phyloP scores from a whole-genome alignment of 78 protist species.

The Speleostelium caveatum region DNA sequence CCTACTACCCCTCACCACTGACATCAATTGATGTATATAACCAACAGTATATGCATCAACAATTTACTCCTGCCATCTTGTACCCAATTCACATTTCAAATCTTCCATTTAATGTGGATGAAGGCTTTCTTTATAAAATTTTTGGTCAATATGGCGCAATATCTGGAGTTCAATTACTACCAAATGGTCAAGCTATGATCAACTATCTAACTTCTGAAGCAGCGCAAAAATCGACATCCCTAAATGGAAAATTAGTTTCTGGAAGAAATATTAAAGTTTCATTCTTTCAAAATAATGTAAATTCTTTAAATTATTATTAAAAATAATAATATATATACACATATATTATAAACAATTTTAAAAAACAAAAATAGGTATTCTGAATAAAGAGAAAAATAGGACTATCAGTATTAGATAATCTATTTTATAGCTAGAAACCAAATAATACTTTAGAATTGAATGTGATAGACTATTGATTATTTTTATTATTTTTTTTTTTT shows the following conservation, averaged over 20 bases:
- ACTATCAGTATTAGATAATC: too few species aligned
- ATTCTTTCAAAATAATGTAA: too few species aligned
- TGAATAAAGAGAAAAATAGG: too few species aligned
- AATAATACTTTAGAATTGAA: too few species aligned
- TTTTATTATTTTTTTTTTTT: too few species aligned
- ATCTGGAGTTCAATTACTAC: neutral
- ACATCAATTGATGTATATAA: neutral
- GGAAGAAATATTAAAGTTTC: conserved; percentile 37
- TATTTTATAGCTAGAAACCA: too few species aligned
- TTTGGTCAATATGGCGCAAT: conserved; percentile 34
- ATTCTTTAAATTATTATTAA: too few species aligned
- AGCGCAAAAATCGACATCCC: conserved; percentile 7
- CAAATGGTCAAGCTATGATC: conserved; percentile 17
- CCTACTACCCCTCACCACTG: neutral
- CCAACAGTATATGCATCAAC: neutral
- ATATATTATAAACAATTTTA: too few species aligned
- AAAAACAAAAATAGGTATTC: too few species aligned
- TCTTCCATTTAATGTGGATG: neutral
- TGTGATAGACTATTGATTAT: too few species aligned
- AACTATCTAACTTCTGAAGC: conserved; percentile 11
- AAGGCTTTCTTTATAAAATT: conserved; percentile 25
- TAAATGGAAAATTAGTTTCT: conserved; percentile 19
- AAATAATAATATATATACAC: too few species aligned
- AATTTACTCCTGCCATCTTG: neutral
- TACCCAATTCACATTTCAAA: neutral